These are phyloP conservation scores for Diutina neorugosa DNA, from an alignment of 1,139 yeast genomes.

Conservation along the genomic window DNA sequence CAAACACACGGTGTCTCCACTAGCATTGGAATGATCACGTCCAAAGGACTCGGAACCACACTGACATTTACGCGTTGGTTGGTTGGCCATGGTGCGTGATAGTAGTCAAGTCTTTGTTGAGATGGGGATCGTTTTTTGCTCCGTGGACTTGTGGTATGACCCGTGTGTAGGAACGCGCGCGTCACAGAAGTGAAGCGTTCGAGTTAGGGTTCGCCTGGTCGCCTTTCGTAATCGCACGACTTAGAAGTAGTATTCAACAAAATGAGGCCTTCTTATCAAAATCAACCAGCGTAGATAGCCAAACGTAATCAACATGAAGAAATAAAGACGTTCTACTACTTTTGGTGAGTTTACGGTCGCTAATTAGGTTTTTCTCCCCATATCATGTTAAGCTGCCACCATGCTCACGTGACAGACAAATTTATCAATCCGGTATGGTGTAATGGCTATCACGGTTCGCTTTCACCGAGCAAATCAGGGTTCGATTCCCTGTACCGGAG, in stretches of 20 bases:
- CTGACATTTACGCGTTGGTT: background rate
- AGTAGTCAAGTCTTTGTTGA: background rate
- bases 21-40: constrained; percentile 7
- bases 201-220: background rate
- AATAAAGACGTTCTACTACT: too few relatives aligned
- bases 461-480: constrained; percentile 30
- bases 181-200: background rate
- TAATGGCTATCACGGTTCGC: constrained; percentile 19
- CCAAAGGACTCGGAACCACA: constrained; percentile 1
- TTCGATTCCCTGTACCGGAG: constrained; percentile 41
- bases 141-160: background rate
- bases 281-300: too few relatives aligned
- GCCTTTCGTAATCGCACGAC: background rate
- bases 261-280: too few relatives aligned
- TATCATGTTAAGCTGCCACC: background rate
- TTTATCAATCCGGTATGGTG: constrained; percentile 16
- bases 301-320: too few relatives aligned
- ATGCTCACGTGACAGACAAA: background rate
- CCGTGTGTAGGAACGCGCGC: background rate
- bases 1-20: constrained; percentile 69
- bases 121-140: background rate
- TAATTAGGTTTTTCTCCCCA: background rate
- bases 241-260: too few relatives aligned
- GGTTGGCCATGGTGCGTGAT: too few relatives aligned
- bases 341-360: too few relatives aligned